Percentiles rank a stretch among this genome's conserved stretches.
Conservation (phyloP, 202 grass and related monocot species). For the Setaria italica region DNA sequence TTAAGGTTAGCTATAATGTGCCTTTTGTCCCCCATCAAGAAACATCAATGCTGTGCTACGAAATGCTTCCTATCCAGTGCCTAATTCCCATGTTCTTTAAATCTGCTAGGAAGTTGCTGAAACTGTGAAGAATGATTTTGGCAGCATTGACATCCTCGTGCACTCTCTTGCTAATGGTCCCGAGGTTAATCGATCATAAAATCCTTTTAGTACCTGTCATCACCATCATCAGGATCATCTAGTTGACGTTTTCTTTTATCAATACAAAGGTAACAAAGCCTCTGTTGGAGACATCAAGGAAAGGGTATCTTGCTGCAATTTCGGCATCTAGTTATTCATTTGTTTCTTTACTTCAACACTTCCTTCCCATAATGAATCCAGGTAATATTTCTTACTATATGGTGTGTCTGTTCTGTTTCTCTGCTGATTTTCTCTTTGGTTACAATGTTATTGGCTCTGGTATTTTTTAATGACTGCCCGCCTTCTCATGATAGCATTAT, state of each 20-base stretch:
- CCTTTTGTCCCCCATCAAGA: neutral
- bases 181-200: constrained; percentile 46
- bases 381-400: constrained; percentile 41
- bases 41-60: constrained; percentile 9
- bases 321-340: constrained; percentile 95
- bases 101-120: constrained; percentile 85
- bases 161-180: constrained; percentile 96
- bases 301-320: constrained; percentile 87
- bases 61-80: neutral
- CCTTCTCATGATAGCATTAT: neutral
- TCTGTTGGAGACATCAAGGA: constrained; percentile 94
- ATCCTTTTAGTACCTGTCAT: neutral
- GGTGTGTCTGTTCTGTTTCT: neutral
- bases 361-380: constrained; percentile 77
- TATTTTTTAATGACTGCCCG: neutral
- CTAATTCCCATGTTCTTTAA: constrained; percentile 26
- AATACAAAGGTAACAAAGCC: constrained; percentile 74
- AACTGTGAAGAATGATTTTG: constrained; percentile 92
- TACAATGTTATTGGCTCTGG: neutral
- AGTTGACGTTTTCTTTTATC: constrained; percentile 40
- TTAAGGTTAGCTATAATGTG: constrained; percentile 8
- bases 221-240: neutral
- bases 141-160: constrained; percentile 90
- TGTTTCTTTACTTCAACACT: constrained; percentile 76
- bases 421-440: neutral